Conservation (phyloP, 257 asterid species). For the Solanum rostratum region DNA sequence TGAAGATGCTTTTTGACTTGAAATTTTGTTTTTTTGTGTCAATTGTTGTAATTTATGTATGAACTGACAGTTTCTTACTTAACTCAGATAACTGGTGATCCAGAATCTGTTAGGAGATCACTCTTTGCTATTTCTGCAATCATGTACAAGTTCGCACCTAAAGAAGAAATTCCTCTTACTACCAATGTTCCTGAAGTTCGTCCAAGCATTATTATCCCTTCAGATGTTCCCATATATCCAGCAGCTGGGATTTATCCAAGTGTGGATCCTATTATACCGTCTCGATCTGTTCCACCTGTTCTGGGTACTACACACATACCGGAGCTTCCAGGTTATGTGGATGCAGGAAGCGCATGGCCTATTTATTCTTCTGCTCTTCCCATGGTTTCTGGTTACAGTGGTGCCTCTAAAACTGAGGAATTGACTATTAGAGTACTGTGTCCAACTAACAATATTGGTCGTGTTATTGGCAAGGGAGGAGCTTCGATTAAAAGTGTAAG, state of each 20-base stretch:
- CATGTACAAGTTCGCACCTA: conserved; percentile 78
- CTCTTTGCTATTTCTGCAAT: conserved; percentile 90
- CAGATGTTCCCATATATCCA: conserved; percentile 75
- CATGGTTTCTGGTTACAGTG: conserved; percentile 63
- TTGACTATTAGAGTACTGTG: conserved; percentile 59
- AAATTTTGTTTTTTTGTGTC: not conserved
- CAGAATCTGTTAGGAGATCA: conserved; percentile 73
- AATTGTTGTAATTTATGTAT: not conserved
- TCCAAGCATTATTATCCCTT: conserved; percentile 77
- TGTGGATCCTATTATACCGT: conserved; percentile 35
- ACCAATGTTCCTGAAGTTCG: conserved; percentile 59
- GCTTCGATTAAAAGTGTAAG: conserved; percentile 58
- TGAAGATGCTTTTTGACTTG: not conserved
- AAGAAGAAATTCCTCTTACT: conserved; percentile 81
- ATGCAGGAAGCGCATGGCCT: conserved; percentile 67
- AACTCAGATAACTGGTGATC: conserved; percentile 69
- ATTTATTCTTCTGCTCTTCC: conserved; percentile 75
- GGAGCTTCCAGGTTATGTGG: conserved; percentile 57
- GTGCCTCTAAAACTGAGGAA: conserved; percentile 50
- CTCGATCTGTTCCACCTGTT: conserved; percentile 55
- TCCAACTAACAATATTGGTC: conserved; percentile 72
- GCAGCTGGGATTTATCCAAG: conserved; percentile 64
- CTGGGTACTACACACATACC: conserved; percentile 50
- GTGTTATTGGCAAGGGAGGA: conserved; percentile 93
- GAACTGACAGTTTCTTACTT: not conserved